Base-by-base conservation (phyloP, 164 flowering plant species). In the Tetracentron sinense region DNA sequence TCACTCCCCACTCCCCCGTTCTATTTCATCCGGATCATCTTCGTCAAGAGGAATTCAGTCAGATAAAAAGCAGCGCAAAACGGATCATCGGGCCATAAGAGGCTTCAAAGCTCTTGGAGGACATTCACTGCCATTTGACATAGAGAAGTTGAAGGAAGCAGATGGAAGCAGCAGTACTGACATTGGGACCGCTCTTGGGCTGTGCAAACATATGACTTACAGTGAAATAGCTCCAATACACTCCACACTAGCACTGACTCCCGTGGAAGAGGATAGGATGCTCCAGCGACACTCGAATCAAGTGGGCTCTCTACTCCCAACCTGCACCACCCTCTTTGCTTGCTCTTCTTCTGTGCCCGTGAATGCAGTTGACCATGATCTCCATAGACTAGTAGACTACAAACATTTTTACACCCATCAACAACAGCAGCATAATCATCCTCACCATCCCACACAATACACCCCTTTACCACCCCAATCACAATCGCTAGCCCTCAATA, bases 1-100 rank as follows among this genome's bases (percentile, higher is more conserved):
- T 63, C 92, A 92, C 67, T 84, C 81, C 0, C 79, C 90, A 0
- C 78, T 82, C 38, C 89, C 92, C 19, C 82, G 86, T 4, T 68
- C 77, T 0, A 75, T 81, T 46, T 74, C 81, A 7, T 67, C 87
- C 3, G 69, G 73, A 20, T 53, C 84, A 19, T 79, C 89, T 11
- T 75, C 85, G 5, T 75, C 86, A 7, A 50, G 69, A 71, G 49
- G 60, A 21, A n/a, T 49, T 1, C 71, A 65, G 26, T 17, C 63
- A 0, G 23, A n/a, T n/a, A n/a, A n/a, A n/a, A n/a, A n/a, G n/a
- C n/a, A n/a, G n/a, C n/a, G n/a, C n/a, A n/a, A n/a, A n/a, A n/a
- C n/a, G n/a, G n/a, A n/a, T n/a, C n/a, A n/a, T n/a, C n/a, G n/a
- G n/a, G n/a, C n/a, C n/a, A n/a, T n/a, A n/a, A n/a, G n/a, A n/a